These are phyloP conservation scores for Saccharomycopsis crataegensis DNA, from an alignment of 1,139 yeast genomes.

Conservation along the genomic window DNA sequence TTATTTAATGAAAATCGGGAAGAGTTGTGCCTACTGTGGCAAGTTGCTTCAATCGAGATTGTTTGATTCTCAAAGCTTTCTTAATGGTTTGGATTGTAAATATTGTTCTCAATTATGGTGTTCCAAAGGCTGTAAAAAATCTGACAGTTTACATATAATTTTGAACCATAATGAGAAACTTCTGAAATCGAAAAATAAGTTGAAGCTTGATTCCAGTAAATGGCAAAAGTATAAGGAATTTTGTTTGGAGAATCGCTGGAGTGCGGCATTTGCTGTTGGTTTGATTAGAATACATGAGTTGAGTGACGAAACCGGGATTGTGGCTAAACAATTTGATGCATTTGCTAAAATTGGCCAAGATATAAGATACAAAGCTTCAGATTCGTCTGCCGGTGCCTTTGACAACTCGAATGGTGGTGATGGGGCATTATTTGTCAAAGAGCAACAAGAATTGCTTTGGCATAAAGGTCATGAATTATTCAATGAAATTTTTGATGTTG, in stretches of 20 bases:
- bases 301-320: conserved; percentile 38
- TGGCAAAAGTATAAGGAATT: conserved; percentile 53
- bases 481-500: conserved; percentile 20
- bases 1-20: conserved; percentile 54
- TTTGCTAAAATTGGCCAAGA: conserved; percentile 71
- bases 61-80: conserved; percentile 26
- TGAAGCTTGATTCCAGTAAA: conserved; percentile 36
- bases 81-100: conserved; percentile 59
- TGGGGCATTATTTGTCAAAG: conserved; percentile 45
- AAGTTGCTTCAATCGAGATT: conserved; percentile 34
- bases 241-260: conserved; percentile 61
- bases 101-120: conserved; percentile 73
- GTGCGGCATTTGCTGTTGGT: conserved; percentile 61
- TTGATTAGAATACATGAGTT: conserved; percentile 43
- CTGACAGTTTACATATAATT: conserved; percentile 45
- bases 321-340: conserved; percentile 42
- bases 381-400: conserved; percentile 51
- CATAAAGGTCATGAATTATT: conserved; percentile 47
- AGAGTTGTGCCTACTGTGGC: conserved; percentile 80
- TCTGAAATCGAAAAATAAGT: conserved; percentile 26
- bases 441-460: conserved; percentile 58
- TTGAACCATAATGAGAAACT: conserved; percentile 54
- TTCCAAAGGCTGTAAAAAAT: conserved; percentile 52
- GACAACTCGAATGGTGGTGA: conserved; percentile 38
- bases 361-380: conserved; percentile 51